A percentile compares a stretch with the other conserved stretches of the same genome.
phyloP scores from a whole-genome alignment of 1,139 yeast genomes.

The Candida sojae region DNA sequence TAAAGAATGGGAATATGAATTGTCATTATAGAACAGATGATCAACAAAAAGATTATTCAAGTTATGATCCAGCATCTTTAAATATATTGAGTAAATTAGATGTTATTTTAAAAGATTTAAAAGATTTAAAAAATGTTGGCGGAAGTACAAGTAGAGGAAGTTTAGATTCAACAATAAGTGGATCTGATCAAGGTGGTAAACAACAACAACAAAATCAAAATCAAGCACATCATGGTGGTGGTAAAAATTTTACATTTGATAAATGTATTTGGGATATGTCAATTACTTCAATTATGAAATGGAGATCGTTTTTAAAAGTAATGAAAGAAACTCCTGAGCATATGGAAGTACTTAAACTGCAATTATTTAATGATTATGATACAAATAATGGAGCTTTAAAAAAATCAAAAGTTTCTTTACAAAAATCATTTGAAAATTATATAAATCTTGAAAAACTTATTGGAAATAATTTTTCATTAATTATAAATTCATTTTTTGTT shows the following conservation, averaged over 20 bases:
- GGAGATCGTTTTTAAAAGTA: slow-evolving; percentile 29
- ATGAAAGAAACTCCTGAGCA: slow-evolving; percentile 19
- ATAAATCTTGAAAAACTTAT: slow-evolving; percentile 23
- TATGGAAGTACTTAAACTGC: slow-evolving; percentile 14
- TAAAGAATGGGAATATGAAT: slow-evolving; percentile 29
- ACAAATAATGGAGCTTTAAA: slow-evolving; percentile 9
- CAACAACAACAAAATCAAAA: too few species aligned
- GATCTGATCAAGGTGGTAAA: not conserved
- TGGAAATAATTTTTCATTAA: slow-evolving; percentile 19
- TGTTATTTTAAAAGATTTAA: slow-evolving; percentile 28
- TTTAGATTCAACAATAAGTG: not conserved
- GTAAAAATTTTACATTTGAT: slow-evolving; percentile 14
- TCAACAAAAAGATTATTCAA: slow-evolving; percentile 24
- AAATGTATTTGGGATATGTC: slow-evolving; percentile 44
- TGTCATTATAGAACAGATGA: slow-evolving; percentile 39
- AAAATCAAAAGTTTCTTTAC: slow-evolving; percentile 10
- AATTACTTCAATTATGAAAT: slow-evolving; percentile 33
- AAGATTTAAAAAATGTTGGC: slow-evolving; percentile 16
- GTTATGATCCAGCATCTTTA: slow-evolving; percentile 27
- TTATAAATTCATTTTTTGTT: slow-evolving; percentile 34
- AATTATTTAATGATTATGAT: slow-evolving; percentile 21
- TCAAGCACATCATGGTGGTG: not conserved
- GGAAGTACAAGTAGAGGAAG: not conserved
- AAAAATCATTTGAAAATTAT: slow-evolving; percentile 19
- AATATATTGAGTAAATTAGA: slow-evolving; percentile 33